Base-by-base conservation (phyloP, 768 basidiomycete species). In the Auricularia auricula-judae region DNA sequence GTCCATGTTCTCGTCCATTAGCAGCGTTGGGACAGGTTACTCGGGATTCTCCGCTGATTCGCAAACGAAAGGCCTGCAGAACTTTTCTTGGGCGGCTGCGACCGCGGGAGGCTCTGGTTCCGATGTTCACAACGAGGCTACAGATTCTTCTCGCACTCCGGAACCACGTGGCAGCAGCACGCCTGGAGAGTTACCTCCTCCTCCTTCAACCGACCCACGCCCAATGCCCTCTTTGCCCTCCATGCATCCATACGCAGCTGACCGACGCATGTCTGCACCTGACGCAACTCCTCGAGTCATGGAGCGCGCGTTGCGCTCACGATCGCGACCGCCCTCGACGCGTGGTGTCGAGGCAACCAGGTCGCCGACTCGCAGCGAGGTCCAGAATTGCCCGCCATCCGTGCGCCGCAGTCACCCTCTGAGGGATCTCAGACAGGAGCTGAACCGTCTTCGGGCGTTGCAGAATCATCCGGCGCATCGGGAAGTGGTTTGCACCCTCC, bases 181-280 rank as follows among this genome's bases (percentile, higher is more conserved):
- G 23, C 56, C 56, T 34, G 29, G 29, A 14, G 56, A 59, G 16
- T 59, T 59, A 59, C 56, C 56, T 33, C 56, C 56, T 33, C 56
- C 56, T n/a, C 23, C 56, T 59, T 51, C 47, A 51, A 21, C 18
- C 47, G 56, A 59, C 23, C 35, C 34, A 58, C 47, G 33, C 39
- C 33, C 59, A 39, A 62, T 61, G 61, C 61, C 35, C 65, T 33
- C 56, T 59, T 10, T 59, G 10, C 56, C 56, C 34, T 59, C 56
- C 14, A 59, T 59, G 56, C 56, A 59, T 34, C 56, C 56, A 21
- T 59, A 59, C 56, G 56, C 53, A 11, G 53, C 81, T 54, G 88
- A 91, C 76, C 83, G 89, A 65, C 80, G 89, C 70, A 87, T 89
- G 86, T 91, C 89, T 29, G 84, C 86, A 53, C 86, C 88, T 63